phyloP scores from a whole-genome alignment of 2,329 filamentous ascomycete species.

The Colletotrichum noveboracense region DNA sequence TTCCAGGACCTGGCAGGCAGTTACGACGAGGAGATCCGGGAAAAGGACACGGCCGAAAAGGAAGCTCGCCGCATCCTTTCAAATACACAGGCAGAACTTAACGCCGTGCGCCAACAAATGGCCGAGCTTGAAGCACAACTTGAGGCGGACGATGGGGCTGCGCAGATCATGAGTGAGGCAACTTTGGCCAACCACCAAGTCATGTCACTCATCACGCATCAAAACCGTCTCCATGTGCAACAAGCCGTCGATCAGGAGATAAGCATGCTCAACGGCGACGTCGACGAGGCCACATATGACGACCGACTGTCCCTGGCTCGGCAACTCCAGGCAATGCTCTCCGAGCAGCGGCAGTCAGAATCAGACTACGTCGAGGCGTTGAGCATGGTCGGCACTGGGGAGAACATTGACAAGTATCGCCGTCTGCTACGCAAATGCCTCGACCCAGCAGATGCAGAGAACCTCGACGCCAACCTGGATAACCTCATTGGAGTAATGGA shows the following conservation, averaged over 20 bases:
- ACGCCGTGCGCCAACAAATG: constrained; percentile 63
- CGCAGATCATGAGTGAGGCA: constrained; percentile 56
- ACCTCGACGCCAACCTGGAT: constrained; percentile 69
- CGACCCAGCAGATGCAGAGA: constrained; percentile 69
- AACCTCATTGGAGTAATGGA: constrained; percentile 68
- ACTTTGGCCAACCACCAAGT: constrained; percentile 54
- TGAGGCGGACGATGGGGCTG: constrained; percentile 59
- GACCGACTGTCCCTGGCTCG: constrained; percentile 63
- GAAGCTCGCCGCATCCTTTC: constrained; percentile 70
- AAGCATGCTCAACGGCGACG: constrained; percentile 51
- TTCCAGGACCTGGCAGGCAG: constrained; percentile 72
- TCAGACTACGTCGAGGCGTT: constrained; percentile 72
- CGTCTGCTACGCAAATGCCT: constrained; percentile 72
- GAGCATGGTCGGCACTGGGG: constrained; percentile 71
- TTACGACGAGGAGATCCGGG: constrained; percentile 77
- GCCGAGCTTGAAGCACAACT: constrained; percentile 60
- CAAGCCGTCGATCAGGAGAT: constrained; percentile 58
- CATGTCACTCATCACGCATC: constrained; percentile 53
- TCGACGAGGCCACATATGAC: constrained; percentile 51
- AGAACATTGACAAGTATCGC: constrained; percentile 77
- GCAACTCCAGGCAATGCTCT: constrained; percentile 60
- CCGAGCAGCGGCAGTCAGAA: constrained; percentile 67
- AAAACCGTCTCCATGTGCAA: constrained; percentile 58
- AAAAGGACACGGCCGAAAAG: constrained; percentile 73
- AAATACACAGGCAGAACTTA: constrained; percentile 72